Evolutionary conservation across 768 basidiomycete species (phyloP), one percentile per base, ranked within the genome.

Genomic region (Kwoniella dendrophila): DNA sequence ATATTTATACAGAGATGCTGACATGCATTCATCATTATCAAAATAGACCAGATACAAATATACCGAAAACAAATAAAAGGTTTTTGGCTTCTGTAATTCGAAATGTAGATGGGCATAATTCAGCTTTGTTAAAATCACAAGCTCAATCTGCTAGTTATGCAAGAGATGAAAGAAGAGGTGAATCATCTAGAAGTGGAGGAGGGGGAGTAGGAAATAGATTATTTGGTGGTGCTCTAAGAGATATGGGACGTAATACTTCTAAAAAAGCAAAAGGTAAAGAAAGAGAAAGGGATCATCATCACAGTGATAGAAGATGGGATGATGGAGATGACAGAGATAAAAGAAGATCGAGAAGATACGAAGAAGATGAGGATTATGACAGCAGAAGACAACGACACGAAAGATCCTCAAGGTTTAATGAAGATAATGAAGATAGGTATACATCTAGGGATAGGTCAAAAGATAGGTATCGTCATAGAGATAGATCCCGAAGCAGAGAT

Each of bases 91-190:
- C 77, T 22, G 92, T 99, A 63, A 93, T 99, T 59, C 86, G 88
- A 68, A 92, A 86, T 67, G 96, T 96, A 3, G 94, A 96, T 75
- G 94, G 94, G 59, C 96, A 99, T 74, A 99, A 99, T 79, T 87
- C 88, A 79, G 86, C 89, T 12, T 82, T 99, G 4, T 62, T 81
- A 3, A 71, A 76, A 11, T 64, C 69, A 20, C 81, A 82, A 59
- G 78, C 77, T 24, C 56, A 75, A 10, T 74, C 74, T 3, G 79
- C 79, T 2, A 59, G 68, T 12, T 65, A 66, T 30, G 74, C 66
- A 11, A 57, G 75, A n/a, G 65, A 66, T 22, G 62, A 62, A 10
- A 11, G 56, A 26, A 30, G 54, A 14, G 62, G 55, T 3, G 57
- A 64, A 34, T 68, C 67, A 2, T 48, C 59, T 22, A 4, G 61